Evolutionary conservation across 2,329 filamentous ascomycete genomes (phyloP), one percentile per base, ranked within the genome.

Genomic region (Cylindrodendrum hubeiense): DNA sequence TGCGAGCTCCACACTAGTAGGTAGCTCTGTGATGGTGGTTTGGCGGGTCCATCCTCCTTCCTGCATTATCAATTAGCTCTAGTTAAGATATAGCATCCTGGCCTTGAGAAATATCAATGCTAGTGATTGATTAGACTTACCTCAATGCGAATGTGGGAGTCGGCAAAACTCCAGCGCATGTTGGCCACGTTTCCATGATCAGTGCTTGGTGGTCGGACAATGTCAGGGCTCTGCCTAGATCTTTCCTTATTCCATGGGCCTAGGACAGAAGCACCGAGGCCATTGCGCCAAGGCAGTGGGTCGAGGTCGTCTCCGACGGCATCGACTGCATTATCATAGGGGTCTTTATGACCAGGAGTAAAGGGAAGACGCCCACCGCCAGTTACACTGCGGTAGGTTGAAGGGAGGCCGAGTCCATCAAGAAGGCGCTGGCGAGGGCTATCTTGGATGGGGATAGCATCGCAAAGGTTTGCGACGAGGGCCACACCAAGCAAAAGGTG

Each of bases 31-130:
- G 17, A 89, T 80, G 4, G 90, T 93, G 1, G 91, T 93, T 78
- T 94, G 90, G 24, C 91, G 85, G 1, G 91, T 92, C 92, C 92
- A 94, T 57, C 92, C 91, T 51, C 90, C 91, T 78, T 93, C 91
- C 84, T 93, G 60, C 30, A n/a, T 46, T 26, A 5, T 13, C 7
- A 13, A 0, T 8, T 19, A 15, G 3, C 19, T 3, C 10, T 44
- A 12, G 12, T 0, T 1, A 4, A 10, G 22, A 13, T 7, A 5
- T 10, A 5, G n/a, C n/a, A n/a, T n/a, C n/a, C n/a, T 21, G n/a
- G 22, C 10, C 21, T 33, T 30, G 26, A n/a, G 19, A 22, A 22
- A 12, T 47, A 8, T 5, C 37, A 39, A 39, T n/a, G 5, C 4
- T 39, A 39, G 15, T 39, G 7, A 39, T 17, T 6, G 15, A 39